Evolutionary conservation across 2,329 filamentous ascomycete species (phyloP).

Genomic region (Ceratocystis huliohia): DNA sequence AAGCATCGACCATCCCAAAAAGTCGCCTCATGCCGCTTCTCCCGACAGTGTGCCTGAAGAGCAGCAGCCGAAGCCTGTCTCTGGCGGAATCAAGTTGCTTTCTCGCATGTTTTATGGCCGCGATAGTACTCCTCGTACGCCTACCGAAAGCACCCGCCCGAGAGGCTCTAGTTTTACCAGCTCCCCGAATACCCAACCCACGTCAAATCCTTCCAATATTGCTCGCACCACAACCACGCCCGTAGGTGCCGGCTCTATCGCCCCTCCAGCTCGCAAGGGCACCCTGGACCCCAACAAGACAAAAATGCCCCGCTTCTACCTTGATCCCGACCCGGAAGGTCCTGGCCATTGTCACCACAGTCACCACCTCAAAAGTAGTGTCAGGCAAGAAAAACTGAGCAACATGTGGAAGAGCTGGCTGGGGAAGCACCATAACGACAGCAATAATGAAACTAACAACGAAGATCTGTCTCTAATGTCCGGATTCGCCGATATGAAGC

Average conservation of each 20-base stretch:
- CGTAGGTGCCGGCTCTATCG: not conserved
- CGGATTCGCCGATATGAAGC: slow-evolving; percentile 84
- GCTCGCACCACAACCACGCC: slow-evolving; percentile 17
- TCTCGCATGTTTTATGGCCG: slow-evolving; percentile 20
- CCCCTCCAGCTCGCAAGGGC: slow-evolving; percentile 13
- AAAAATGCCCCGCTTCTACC: slow-evolving; percentile 19
- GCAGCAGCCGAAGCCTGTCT: slow-evolving; percentile 13
- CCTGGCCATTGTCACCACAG: slow-evolving; percentile 73
- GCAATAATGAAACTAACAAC: slow-evolving; percentile 29
- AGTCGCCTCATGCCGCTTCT: slow-evolving; percentile 13
- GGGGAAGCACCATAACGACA: slow-evolving; percentile 65
- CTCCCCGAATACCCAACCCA: slow-evolving; percentile 12
- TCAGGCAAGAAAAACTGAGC: slow-evolving; percentile 85
- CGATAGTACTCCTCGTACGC: slow-evolving; percentile 11
- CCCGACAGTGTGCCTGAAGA: slow-evolving; percentile 15
- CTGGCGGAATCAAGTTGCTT: slow-evolving; percentile 18
- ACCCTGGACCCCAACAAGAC: slow-evolving; percentile 12
- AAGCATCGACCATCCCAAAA: slow-evolving; percentile 18
- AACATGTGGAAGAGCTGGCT: slow-evolving; percentile 83
- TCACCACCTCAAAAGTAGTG: slow-evolving; percentile 78
- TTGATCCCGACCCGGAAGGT: slow-evolving; percentile 40
- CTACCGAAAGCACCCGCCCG: slow-evolving; percentile 17
- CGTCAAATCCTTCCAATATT: slow-evolving; percentile 6
- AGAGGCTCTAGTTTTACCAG: slow-evolving; percentile 21
- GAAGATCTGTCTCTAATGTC: slow-evolving; percentile 86